Evolutionary conservation across 257 asterid genomes (phyloP).

Genomic region (Solanum etuberosum): DNA sequence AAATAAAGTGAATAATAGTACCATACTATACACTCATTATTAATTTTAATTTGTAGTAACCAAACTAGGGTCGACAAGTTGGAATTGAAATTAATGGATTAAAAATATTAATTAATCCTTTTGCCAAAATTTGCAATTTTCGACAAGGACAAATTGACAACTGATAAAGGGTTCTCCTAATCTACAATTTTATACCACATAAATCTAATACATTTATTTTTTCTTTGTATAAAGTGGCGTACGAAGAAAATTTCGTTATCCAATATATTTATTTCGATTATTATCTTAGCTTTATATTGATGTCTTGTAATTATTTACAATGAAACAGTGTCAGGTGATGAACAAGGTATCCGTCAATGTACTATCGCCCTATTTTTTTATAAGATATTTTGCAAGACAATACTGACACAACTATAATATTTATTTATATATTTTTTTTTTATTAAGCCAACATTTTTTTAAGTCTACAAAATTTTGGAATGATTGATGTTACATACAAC

Average conservation of each 20-base stretch:
- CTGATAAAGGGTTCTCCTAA: not conserved
- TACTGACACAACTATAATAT: not conserved
- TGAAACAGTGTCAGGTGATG: not conserved
- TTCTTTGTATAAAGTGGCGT: not conserved
- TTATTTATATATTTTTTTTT: not conserved
- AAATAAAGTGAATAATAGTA: not conserved
- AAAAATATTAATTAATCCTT: not conserved
- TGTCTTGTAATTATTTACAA: too few relatives aligned
- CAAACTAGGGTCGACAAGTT: not conserved
- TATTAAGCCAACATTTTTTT: not conserved
- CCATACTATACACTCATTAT: not conserved
- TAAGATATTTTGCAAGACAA: not conserved
- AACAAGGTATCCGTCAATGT: not conserved
- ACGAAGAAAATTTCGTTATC: not conserved
- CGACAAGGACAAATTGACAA: not conserved
- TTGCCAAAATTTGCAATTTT: not conserved
- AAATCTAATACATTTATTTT: not conserved
- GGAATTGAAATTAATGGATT: not conserved
- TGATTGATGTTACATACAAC: not conserved
- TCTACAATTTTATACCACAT: not conserved
- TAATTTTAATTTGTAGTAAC: not conserved
- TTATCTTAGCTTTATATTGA: not conserved
- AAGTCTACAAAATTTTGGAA: not conserved
- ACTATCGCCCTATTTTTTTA: not conserved
- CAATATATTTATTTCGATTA: not conserved